These are phyloP conservation scores for Pseudocercospora ulei DNA, from an alignment of 2,329 filamentous ascomycete species.

Conservation along the genomic window DNA sequence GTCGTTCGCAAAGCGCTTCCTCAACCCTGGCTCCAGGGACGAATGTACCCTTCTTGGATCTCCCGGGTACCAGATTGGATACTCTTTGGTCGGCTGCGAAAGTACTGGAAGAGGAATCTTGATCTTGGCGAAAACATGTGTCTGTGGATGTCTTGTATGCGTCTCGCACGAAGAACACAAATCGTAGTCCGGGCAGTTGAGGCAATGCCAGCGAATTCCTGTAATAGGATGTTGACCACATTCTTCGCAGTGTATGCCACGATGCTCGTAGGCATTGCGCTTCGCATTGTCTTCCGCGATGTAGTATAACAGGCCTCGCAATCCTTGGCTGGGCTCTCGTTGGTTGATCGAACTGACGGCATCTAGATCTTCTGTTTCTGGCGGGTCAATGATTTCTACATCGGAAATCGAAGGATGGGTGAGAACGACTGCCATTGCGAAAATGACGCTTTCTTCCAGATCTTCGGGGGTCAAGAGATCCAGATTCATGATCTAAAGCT, in stretches of 20 bases:
- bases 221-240: conserved; percentile 83
- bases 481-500: conserved; percentile 10
- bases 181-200: conserved; percentile 93
- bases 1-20: conserved; percentile 48
- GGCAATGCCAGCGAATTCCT: conserved; percentile 84
- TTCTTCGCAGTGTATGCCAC: conserved; percentile 83
- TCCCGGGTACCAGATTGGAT: conserved; percentile 79
- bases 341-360: conserved; percentile 13
- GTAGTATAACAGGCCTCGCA: conserved; percentile 60
- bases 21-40: conserved; percentile 56
- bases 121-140: conserved; percentile 95
- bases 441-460: conserved; percentile 17
- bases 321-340: conserved; percentile 27
- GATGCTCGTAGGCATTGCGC: conserved; percentile 79
- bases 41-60: conserved; percentile 64
- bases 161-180: conserved; percentile 87
- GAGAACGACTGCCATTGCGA: conserved; percentile 14
- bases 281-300: conserved; percentile 89
- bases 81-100: conserved; percentile 64
- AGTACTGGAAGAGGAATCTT: conserved; percentile 79
- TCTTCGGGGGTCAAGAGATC: conserved; percentile 9
- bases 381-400: conserved; percentile 10
- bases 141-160: conserved; percentile 58
- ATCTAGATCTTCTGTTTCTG: conserved; percentile 27
- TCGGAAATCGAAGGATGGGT: no score